Evolutionary conservation across 352 stramenopile species (phyloP), one percentile per base, ranked within the genome.

Genomic region (Elongisporangium senticosum): DNA sequence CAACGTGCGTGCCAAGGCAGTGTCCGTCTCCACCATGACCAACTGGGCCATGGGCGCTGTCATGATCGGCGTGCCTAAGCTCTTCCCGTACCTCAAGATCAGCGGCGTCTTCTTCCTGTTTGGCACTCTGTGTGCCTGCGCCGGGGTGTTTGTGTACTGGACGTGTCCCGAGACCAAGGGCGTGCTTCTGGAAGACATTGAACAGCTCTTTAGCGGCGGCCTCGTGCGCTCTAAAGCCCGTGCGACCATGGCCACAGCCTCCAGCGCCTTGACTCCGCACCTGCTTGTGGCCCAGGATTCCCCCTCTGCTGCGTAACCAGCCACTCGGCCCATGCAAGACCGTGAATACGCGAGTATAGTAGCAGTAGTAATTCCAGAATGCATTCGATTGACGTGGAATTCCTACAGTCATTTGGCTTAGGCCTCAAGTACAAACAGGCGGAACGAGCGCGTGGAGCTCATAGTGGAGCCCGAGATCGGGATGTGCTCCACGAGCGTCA

Each of bases 381-480:
- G 20, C 24, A 23, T 14, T 59, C 54, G 15, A 17, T 53, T 20
- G 43, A 51, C 54, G 50, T 52, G 54, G 22, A 39, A 20, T 17
- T 15, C 11, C n/a, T n/a, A n/a, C n/a, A n/a, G n/a, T n/a, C n/a
- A n/a, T n/a, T n/a, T n/a, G n/a, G 17, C 24, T 71, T 64, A 81
- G 33, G 71, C 61, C 39, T 86, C 62, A 37, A 90, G 59, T 51
- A 87, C 73, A 28, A 87, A 86, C 47, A 89, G 62, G 55, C 81
- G 71, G 69, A 78, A 90, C 33, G 78, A 90, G 43, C 81, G 77
- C 51, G 75, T 84, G 24, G 78, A 89, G 11, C 63, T 67, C 67
- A 71, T 74, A 1, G 67, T 77, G 0, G 78, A 83, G 1, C 77
- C 77, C 0, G 78, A 88, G 64, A 90, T 87, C 10, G 76, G 56